Percentiles rank a stretch among this genome's conserved stretches.
These are phyloP conservation scores for Russula olivacea DNA, from an alignment of 768 basidiomycete species.

Conservation along the genomic window DNA sequence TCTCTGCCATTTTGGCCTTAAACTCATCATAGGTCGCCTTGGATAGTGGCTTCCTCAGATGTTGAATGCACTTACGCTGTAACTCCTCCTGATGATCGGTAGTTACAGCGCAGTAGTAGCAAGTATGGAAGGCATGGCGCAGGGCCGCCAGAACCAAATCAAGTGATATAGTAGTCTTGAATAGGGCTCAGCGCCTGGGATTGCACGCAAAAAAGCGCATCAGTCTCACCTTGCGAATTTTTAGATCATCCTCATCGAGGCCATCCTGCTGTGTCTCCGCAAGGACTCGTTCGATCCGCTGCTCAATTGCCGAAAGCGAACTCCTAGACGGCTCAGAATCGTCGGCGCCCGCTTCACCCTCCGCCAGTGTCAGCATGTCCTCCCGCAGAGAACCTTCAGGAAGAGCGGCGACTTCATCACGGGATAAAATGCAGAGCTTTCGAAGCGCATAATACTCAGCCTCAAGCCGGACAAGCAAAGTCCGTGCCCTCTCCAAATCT, in stretches of 20 bases:
- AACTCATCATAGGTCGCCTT: conserved; percentile 57
- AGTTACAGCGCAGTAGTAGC: conserved; percentile 95
- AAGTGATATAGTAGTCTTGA: conserved; percentile 70
- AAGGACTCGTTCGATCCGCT: conserved; percentile 72
- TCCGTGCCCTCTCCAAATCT: conserved; percentile 72
- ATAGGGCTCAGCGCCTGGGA: conserved; percentile 21
- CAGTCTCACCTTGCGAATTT: conserved; percentile 61
- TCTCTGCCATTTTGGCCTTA: conserved; percentile 47
- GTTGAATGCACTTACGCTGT: conserved; percentile 89
- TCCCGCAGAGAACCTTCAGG: conserved; percentile 24
- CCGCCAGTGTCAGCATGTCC: conserved; percentile 24
- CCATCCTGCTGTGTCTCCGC: conserved; percentile 59
- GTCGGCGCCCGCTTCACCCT: conserved; percentile 35
- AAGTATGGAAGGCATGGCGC: conserved; percentile 86
- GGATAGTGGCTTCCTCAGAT: conserved; percentile 72
- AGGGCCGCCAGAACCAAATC: conserved; percentile 93
- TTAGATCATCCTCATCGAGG: conserved; percentile 59
- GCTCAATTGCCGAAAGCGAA: conserved; percentile 76
- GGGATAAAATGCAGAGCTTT: conserved; percentile 32
- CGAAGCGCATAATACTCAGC: conserved; percentile 55
- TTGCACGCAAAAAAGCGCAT: conserved; percentile 17
- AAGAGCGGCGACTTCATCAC: conserved; percentile 22
- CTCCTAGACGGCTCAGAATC: conserved; percentile 54
- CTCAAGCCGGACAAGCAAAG: conserved; percentile 69
- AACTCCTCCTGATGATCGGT: conserved; percentile 94